phyloP scores from a whole-genome alignment of 768 basidiomycete genomes.

The Psilocybe cubensis region DNA sequence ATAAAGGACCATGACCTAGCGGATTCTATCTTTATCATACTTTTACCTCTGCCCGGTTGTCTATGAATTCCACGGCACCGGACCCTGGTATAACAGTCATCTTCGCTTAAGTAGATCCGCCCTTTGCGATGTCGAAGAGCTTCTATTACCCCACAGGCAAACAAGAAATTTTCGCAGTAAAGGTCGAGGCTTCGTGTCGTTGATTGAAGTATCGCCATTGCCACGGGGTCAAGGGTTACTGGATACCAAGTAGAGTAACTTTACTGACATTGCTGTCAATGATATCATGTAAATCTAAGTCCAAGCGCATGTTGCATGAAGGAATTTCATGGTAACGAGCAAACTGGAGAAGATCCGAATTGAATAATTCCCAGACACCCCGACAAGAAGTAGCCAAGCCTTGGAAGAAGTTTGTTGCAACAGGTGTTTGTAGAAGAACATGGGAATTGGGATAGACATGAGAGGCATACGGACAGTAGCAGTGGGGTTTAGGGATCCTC shows the following conservation, averaged over 20 bases:
- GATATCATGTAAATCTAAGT: not conserved
- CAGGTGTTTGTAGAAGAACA: no score
- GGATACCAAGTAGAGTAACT: not conserved
- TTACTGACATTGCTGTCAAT: not conserved
- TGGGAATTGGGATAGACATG: no score
- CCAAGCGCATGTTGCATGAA: not conserved
- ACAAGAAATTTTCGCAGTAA: not conserved
- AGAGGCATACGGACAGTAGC: no score
- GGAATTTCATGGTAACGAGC: no score
- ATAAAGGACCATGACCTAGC: conserved; percentile 22
- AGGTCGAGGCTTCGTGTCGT: no score
- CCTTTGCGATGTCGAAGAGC: conserved; percentile 50
- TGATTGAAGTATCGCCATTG: not conserved
- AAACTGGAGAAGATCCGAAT: not conserved
- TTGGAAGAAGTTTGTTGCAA: no score
- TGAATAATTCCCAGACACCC: not conserved
- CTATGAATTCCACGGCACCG: conserved; percentile 11
- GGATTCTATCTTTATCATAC: conserved; percentile 20
- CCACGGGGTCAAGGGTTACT: not conserved
- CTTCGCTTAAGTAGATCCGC: conserved; percentile 62
- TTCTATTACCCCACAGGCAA: not conserved
- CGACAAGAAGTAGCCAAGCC: not conserved
- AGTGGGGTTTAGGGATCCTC: no score
- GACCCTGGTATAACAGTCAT: conserved; percentile 18
- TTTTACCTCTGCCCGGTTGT: conserved; percentile 9